These are phyloP conservation scores for Penicillium coffeae DNA, from an alignment of 495 filamentous ascomycete genomes.

Conservation along the genomic window DNA sequence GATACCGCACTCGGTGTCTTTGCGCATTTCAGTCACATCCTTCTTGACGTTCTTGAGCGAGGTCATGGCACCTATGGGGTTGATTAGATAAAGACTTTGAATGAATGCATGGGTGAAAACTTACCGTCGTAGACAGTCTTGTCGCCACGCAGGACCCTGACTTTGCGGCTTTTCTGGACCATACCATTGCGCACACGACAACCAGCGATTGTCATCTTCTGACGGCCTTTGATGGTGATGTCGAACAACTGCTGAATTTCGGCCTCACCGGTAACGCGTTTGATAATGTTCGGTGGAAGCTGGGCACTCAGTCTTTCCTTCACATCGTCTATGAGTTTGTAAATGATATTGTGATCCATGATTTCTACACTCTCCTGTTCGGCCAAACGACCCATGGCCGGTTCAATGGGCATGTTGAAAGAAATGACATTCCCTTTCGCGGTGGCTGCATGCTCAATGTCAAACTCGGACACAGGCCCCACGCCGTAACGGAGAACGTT, in stretches of 20 bases:
- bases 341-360: slow-evolving; percentile 88
- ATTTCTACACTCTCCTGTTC: slow-evolving; percentile 66
- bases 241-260: slow-evolving; percentile 79
- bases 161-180: slow-evolving; percentile 56
- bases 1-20: slow-evolving; percentile 90
- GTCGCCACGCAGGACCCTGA: slow-evolving; percentile 67
- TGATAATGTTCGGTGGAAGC: slow-evolving; percentile 60
- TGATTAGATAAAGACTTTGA: background rate
- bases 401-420: slow-evolving; percentile 77
- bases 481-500: slow-evolving; percentile 73
- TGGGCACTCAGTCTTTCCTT: slow-evolving; percentile 61
- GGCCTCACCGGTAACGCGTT: slow-evolving; percentile 78
- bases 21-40: slow-evolving; percentile 80
- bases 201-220: slow-evolving; percentile 72
- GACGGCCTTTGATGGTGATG: slow-evolving; percentile 70
- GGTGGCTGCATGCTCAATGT: slow-evolving; percentile 78
- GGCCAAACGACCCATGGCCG: slow-evolving; percentile 64
- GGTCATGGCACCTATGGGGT: slow-evolving; percentile 58
- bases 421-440: slow-evolving; percentile 70
- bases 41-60: slow-evolving; percentile 92
- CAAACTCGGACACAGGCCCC: slow-evolving; percentile 77
- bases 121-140: slow-evolving; percentile 76
- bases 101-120: slow-evolving; percentile 19
- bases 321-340: slow-evolving; percentile 81
- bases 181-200: slow-evolving; percentile 82